phyloP scores from a whole-genome alignment of 2,329 filamentous ascomycete genomes.

The Venturia asperata region DNA sequence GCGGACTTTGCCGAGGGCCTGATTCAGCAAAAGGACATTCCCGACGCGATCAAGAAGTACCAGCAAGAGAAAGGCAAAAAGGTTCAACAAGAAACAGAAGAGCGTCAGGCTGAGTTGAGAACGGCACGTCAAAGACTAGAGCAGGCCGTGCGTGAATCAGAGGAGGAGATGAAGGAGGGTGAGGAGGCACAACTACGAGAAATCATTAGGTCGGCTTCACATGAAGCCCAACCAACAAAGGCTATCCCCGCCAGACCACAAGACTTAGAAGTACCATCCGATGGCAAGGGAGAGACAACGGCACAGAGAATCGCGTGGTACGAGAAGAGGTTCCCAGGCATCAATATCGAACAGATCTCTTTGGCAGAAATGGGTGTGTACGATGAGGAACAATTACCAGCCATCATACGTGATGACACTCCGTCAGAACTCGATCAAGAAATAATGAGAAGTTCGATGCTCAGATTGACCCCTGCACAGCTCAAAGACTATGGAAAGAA shows the following conservation, averaged over 20 bases:
- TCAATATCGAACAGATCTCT: not conserved
- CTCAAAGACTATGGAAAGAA: not conserved
- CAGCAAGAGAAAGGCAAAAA: not conserved
- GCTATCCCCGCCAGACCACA: not conserved
- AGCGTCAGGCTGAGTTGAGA: not conserved
- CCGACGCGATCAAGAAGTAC: conserved; percentile 3
- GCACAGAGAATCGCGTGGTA: conserved; percentile 5
- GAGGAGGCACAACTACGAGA: not conserved
- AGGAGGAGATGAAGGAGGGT: not conserved
- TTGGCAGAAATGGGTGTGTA: not conserved
- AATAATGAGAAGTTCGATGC: not conserved
- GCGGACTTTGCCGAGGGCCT: conserved; percentile 9
- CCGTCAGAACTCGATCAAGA: not conserved
- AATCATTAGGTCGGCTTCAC: not conserved
- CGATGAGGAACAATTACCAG: not conserved
- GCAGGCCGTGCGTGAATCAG: not conserved
- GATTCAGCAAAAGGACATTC: conserved; percentile 11
- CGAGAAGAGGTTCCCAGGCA: conserved; percentile 5
- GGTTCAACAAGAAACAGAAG: not conserved
- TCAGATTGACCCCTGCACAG: not conserved
- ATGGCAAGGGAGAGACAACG: not conserved
- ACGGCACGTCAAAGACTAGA: not conserved
- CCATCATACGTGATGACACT: not conserved
- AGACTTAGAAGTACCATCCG: not conserved
- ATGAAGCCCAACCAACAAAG: not conserved